Evolutionary conservation across 495 filamentous ascomycete genomes (phyloP), one percentile per base, ranked within the genome.

Genomic region (Aspergillus campestris): DNA sequence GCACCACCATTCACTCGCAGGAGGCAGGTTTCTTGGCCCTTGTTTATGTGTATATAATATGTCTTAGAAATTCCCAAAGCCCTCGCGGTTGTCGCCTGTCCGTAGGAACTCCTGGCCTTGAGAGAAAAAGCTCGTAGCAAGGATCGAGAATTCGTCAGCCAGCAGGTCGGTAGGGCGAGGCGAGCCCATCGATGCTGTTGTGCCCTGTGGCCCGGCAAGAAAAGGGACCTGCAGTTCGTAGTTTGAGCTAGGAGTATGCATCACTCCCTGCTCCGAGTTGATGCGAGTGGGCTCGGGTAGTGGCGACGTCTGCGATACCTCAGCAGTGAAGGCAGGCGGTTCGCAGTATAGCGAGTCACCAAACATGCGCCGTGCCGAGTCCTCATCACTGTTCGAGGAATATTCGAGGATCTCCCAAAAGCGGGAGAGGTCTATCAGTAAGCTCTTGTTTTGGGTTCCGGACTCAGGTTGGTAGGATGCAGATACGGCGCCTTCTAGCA

Each of bases 401-500:
- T 73, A 74, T 55, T 74, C 71, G 0, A 74, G 57, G 28, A 74
- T 67, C 44, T 74, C 69, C 63, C 69, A 74, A 52, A 74, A 74
- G 29, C 63, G 64, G 1, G 69, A 72, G 0, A 74, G 60, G 34
- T 74, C 71, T 12, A 74, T 73, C 0, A 73, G 49, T 10, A 74
- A 58, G 34, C 65, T 69, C 45, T 70, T 65, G 46, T 70, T 70
- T 35, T 67, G 68, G 1, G 60, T 53, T 11, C 52, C 58, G 0
- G 64, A 61, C 24, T 66, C 62, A 9, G 67, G 59, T 39, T 67
- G 63, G 41, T 72, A 69, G 9, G 70, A 66, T 9, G 69, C 61
- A 8, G 69, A 71, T 29, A 74, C 69, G 9, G 71, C 70, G 39
- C 64, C 66, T 43, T 66, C 63, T 8, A 74, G 53, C 5, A 59